Conservation (phyloP, 176 grass and related monocot species). For the Oryza meridionalis region DNA sequence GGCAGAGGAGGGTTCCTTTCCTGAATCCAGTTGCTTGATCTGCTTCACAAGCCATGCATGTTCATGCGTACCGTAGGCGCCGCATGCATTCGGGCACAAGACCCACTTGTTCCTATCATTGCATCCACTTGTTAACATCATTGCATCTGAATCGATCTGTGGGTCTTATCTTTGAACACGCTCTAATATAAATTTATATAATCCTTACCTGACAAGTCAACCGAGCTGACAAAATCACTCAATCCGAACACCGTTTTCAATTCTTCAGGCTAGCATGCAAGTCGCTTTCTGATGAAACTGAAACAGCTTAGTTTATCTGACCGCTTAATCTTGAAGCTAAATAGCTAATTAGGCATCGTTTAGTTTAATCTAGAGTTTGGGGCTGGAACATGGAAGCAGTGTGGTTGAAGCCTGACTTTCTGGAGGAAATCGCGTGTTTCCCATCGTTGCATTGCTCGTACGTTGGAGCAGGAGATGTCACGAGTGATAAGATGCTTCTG, state of each 20-base stretch:
- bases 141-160: slow-evolving; percentile 33
- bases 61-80: background rate
- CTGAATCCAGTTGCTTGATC: slow-evolving; percentile 28
- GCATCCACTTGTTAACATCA: slow-evolving; percentile 19
- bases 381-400: slow-evolving; percentile 30
- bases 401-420: slow-evolving; percentile 34
- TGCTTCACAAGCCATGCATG: slow-evolving; percentile 34
- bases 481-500: slow-evolving; percentile 36
- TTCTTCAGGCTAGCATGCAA: background rate
- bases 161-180: slow-evolving; percentile 45
- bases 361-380: slow-evolving; percentile 20
- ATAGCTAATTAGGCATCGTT: background rate
- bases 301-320: background rate
- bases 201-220: slow-evolving; percentile 40
- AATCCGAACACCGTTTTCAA: slow-evolving; percentile 9
- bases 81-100: background rate
- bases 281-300: slow-evolving; percentile 28
- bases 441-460: slow-evolving; percentile 23
- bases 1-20: background rate
- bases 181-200: background rate
- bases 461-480: slow-evolving; percentile 18
- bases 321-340: slow-evolving; percentile 16
- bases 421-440: slow-evolving; percentile 29
- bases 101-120: slow-evolving; percentile 43
- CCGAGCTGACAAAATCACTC: slow-evolving; percentile 30